A percentile compares a stretch with the other conserved stretches of the same genome.
These are phyloP conservation scores for Coniophora puteana DNA, from an alignment of 1,284 basidiomycete species.

Conservation along the genomic window DNA sequence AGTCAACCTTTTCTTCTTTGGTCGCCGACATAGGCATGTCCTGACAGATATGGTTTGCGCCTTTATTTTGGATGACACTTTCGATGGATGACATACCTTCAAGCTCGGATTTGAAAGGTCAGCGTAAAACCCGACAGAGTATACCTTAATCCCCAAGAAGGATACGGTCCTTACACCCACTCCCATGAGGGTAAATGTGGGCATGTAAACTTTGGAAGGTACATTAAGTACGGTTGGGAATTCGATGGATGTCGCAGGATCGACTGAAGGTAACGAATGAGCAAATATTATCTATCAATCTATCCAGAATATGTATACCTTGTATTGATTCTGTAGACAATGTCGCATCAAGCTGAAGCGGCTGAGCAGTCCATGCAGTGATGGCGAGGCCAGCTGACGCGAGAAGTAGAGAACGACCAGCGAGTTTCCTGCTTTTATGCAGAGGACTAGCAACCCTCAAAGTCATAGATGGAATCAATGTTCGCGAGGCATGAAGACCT, in stretches of 20 bases:
- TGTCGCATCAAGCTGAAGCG: no score
- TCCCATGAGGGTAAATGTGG: constrained; percentile 69
- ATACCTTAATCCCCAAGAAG: constrained; percentile 80
- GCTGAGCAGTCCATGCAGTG: no score
- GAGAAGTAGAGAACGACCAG: no score
- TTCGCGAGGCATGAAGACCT: no score
- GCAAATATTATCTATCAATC: no score
- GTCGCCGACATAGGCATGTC: constrained; percentile 45
- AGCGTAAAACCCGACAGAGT: constrained; percentile 84
- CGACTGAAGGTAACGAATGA: constrained; percentile 50
- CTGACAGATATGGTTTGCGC: constrained; percentile 10
- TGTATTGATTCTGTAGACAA: no score
- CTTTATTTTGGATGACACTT: neutral
- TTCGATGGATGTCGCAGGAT: constrained; percentile 66
- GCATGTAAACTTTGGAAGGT: constrained; percentile 56
- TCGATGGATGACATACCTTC: constrained; percentile 36
- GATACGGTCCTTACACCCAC: constrained; percentile 83
- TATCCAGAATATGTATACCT: no score
- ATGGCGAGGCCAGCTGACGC: no score
- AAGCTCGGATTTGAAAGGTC: constrained; percentile 64
- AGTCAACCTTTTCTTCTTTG: constrained; percentile 65
- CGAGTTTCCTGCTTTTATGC: no score
- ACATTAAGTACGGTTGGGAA: constrained; percentile 65
- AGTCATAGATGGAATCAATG: no score
- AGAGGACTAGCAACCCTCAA: no score